Base-by-base conservation (phyloP, 495 filamentous ascomycete genomes). In the Xylaria castorea region DNA sequence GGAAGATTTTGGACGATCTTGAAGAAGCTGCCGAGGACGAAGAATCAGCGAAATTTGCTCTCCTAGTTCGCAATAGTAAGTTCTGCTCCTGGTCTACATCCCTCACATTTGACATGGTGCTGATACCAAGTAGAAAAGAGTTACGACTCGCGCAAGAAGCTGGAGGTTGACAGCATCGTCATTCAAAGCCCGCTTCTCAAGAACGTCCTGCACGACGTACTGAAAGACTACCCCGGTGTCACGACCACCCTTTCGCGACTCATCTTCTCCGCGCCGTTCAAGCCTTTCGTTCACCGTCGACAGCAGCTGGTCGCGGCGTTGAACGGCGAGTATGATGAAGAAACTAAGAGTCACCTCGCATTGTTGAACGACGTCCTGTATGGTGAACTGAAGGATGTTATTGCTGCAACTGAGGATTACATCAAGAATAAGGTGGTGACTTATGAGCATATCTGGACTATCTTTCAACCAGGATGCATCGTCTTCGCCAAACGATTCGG, bases 221-320 rank as follows among this genome's bases (percentile, higher is more conserved):
- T 92, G 42, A 84, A 85, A 36, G 86, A 85, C 36, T 93, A 92
- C 75, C 89, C 89, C 4, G 89, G 91, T 30, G 83, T 92, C 20
- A 89, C 90, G 0, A 84, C 87, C 44, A 85, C 81, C 18, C 78
- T 92, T 20, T 79, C 87, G 51, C 85, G 86, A 0, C 81, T 92
- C 9, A 86, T 87, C 63, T 91, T 92, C 75, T 77, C 78, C n/a
- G 82, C 81, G 0, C 88, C 88, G 0, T 92, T 92, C 77, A 80
- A 87, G 77, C 87, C 90, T 0, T 87, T 93, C 38, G 86, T 93
- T 42, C 89, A 92, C 79, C 85, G 91, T 25, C 93, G 91, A 90
- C 74, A 81, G 5, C 80, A 85, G 48, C 83, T 93, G 50, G 6
- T 65, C 14, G 42, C 36, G 14, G 85, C 85, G 44, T 78, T 86